phyloP scores from a whole-genome alignment of 306 rosid genomes.

The Begonia fuchsioides region DNA sequence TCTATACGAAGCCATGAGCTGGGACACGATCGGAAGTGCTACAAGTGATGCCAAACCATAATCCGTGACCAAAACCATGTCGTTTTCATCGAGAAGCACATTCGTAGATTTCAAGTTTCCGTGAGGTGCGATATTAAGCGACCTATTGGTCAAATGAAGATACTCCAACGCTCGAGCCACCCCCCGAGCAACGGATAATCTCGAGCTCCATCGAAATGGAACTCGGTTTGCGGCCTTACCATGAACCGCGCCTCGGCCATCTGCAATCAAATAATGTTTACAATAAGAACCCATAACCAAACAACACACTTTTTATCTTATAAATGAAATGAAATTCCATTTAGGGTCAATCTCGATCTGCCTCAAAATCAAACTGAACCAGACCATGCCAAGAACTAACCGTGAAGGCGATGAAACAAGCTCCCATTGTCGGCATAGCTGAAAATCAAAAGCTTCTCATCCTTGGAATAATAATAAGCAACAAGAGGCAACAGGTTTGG shows the following conservation, averaged over 20 bases:
- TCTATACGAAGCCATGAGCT: conserved; percentile 40
- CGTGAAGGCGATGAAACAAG: conserved; percentile 47
- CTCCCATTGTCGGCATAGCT: conserved; percentile 44
- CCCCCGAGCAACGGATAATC: conserved; percentile 45
- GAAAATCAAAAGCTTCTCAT: conserved; percentile 54
- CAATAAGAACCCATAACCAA: no score
- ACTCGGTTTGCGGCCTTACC: conserved; percentile 27
- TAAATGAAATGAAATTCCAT: no score
- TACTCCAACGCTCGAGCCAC: conserved; percentile 55
- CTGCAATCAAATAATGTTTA: no score
- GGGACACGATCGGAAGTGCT: conserved; percentile 60
- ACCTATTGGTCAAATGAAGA: conserved; percentile 38
- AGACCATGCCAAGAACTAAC: conserved; percentile 15
- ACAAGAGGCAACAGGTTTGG: conserved; percentile 54
- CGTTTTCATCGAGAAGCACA: conserved; percentile 39
- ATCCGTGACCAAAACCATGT: conserved; percentile 45
- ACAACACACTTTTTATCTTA: no score
- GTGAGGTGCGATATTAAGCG: conserved; percentile 29
- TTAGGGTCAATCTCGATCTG: no score
- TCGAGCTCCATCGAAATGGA: conserved; percentile 49
- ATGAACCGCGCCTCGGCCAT: conserved; percentile 14
- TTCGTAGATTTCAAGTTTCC: conserved; percentile 72
- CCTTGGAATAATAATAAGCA: conserved; percentile 44
- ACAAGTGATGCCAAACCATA: conserved; percentile 42
- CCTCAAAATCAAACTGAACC: no score